Percentiles rank a stretch among this genome's conserved stretches.
These are phyloP conservation scores for Sugiyamaella novakii DNA, from an alignment of 1,139 yeast species.

Conservation along the genomic window DNA sequence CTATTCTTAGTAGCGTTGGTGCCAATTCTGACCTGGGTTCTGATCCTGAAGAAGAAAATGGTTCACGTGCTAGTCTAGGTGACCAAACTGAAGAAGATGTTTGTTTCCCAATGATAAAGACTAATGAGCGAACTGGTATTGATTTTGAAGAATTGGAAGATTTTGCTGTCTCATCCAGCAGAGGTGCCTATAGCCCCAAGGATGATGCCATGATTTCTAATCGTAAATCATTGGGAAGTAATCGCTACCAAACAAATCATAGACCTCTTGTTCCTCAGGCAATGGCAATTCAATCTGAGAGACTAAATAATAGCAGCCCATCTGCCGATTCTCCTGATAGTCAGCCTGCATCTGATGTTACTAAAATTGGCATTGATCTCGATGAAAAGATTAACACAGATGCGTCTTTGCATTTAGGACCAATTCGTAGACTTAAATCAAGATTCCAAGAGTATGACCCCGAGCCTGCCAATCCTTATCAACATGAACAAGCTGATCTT, in stretches of 20 bases:
- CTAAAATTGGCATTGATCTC: conserved; percentile 15
- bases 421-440: conserved; percentile 6
- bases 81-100: conserved; percentile 86
- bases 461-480: conserved; percentile 18
- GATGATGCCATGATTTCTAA: conserved; percentile 4
- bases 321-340: conserved; percentile 17
- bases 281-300: conserved; percentile 13
- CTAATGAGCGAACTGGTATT: conserved; percentile 42
- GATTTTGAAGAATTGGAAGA: conserved; percentile 46
- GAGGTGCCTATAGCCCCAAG: background rate
- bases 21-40: conserved; percentile 4
- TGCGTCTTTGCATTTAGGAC: conserved; percentile 8
- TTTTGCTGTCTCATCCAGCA: conserved; percentile 34
- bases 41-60: conserved; percentile 26
- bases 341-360: conserved; percentile 23
- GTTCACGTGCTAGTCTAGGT: conserved; percentile 38
- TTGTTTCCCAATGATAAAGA: conserved; percentile 89
- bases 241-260: conserved; percentile 17
- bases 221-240: conserved; percentile 4
- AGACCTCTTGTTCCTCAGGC: conserved; percentile 24
- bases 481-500: background rate
- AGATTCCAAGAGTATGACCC: conserved; percentile 2
- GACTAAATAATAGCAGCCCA: conserved; percentile 1
- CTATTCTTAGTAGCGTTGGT: conserved; percentile 22
- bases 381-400: conserved; percentile 14